A percentile compares a stretch with the other conserved stretches of the same genome.
phyloP scores from a whole-genome alignment of 139 green algal genomes.

The Yamagishiella unicocca region DNA sequence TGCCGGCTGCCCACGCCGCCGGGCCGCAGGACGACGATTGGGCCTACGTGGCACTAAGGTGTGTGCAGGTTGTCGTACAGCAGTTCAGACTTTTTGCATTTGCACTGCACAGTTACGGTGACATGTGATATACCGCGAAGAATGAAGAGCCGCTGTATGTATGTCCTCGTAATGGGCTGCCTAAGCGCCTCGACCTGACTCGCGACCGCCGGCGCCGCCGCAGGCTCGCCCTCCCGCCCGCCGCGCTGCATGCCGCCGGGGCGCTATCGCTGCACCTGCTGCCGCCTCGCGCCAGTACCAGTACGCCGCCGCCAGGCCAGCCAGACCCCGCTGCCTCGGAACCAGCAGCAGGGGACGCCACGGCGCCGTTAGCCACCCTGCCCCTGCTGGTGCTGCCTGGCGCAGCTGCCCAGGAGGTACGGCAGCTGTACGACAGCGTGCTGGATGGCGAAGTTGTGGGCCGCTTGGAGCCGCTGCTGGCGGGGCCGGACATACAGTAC shows the following conservation, averaged over 20 bases:
- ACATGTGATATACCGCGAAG: neutral
- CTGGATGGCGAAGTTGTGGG: neutral
- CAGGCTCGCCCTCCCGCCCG: neutral
- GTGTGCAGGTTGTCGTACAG: neutral
- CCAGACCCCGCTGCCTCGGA: neutral
- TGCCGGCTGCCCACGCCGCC: neutral
- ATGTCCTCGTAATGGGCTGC: neutral
- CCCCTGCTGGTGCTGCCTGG: constrained; percentile 24
- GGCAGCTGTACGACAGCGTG: neutral
- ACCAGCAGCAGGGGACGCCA: neutral
- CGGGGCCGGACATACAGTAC: neutral
- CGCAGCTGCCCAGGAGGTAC: neutral
- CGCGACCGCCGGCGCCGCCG: neutral
- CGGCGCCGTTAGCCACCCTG: neutral
- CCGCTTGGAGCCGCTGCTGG: neutral
- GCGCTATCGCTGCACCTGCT: neutral
- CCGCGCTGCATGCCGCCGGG: neutral
- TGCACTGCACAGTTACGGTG: neutral
- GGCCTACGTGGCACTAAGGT: neutral
- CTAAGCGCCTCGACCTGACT: neutral
- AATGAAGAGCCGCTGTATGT: neutral
- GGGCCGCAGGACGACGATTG: neutral
- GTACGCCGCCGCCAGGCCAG: neutral
- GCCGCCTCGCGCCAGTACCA: neutral
- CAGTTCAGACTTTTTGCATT: neutral